Base-by-base conservation (phyloP, 1,284 basidiomycete genomes). In the Mycena citricolor region DNA sequence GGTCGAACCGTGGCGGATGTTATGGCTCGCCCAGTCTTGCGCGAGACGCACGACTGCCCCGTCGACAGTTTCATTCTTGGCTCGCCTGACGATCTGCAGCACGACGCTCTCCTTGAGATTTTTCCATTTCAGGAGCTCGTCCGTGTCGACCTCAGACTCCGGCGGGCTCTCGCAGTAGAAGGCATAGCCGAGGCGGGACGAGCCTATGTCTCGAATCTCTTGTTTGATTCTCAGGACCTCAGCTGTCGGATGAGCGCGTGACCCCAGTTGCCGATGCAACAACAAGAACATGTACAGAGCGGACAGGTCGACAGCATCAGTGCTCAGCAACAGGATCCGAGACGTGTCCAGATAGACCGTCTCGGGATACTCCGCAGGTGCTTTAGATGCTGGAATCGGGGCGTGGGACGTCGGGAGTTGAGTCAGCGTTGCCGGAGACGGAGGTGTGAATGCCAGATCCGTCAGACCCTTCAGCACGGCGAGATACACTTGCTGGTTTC, bases 281-380 rank as follows among this genome's bases (percentile, higher is more conserved):
- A 92, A 70, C 25, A 90, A 69, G 55, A 91, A 78, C 79, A 91
- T 85, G 68, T 86, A 88, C 40, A 90, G 68, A 30, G 85, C 79
- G 11, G 81, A 81, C 35, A 86, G 71, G 58, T 95, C 90, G 32
- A 82, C 76, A 1, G 83, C 81, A 49, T 94, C 90, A 41, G 78
- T 71, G 56, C 79, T 77, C 53, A 90, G 78, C 26, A 77, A 74
- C 39, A 76, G 69, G 23, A 97, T 70, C 20, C 93, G 81, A 33
- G 79, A 70, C 41, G 79, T 79, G 68, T 95, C 93, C 54, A 94
- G 83, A 62, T 88, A 86, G 24, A 90, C 73, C 4, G 89, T 90
- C 69, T 95, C 93, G 16, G 92, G 91, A 61, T 81, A 79, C 42
- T 65, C 67, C 38, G 72, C 63, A 36, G 69, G 57, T 31, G 66